Conservation (phyloP, 176 grass and related monocot species). For the Oryza punctata region DNA sequence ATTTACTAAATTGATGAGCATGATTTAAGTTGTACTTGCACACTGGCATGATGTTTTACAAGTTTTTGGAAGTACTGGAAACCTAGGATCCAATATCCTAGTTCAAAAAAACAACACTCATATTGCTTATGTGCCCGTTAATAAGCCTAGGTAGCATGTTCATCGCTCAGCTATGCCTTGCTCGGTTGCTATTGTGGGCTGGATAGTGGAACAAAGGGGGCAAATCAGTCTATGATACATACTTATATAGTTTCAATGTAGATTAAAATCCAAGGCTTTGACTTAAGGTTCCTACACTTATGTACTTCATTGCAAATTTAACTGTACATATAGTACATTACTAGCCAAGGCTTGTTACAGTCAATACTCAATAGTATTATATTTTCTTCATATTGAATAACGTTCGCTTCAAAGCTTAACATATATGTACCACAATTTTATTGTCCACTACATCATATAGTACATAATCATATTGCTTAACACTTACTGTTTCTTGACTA, state of each 20-base stretch:
- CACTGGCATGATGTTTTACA: background rate
- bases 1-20: background rate
- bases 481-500: background rate
- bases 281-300: background rate
- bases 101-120: background rate
- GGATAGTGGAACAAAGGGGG: background rate
- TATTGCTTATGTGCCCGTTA: background rate
- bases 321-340: background rate
- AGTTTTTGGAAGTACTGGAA: background rate
- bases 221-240: background rate
- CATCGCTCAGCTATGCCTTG: background rate
- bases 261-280: background rate
- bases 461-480: background rate
- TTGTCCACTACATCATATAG: background rate
- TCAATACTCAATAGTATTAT: background rate
- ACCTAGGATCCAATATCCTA: background rate
- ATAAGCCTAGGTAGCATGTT: background rate
- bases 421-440: background rate
- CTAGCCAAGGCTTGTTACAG: background rate
- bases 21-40: background rate
- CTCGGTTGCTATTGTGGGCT: background rate
- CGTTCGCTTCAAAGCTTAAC: background rate
- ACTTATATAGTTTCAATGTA: constrained; percentile 2
- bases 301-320: background rate
- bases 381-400: background rate